These are phyloP conservation scores for Primulina eburnea DNA, from an alignment of 257 asterid species.

Conservation along the genomic window DNA sequence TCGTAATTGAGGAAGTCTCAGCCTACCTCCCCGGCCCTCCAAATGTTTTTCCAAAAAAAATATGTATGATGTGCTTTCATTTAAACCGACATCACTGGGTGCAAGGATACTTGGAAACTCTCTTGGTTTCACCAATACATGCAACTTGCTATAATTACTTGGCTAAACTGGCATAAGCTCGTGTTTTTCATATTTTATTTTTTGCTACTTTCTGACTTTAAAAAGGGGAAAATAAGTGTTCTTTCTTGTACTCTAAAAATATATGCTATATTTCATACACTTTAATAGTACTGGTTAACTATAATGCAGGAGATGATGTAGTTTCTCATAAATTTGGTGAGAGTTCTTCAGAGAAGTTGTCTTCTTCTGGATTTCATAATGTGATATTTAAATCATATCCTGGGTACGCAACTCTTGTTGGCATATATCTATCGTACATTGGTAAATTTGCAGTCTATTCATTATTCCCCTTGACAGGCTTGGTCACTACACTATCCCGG, in stretches of 20 bases:
- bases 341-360: constrained; percentile 53
- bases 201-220: not conserved
- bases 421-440: not conserved
- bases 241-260: not conserved
- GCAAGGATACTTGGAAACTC: not conserved
- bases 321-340: constrained; percentile 66
- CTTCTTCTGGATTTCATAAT: constrained; percentile 56
- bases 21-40: too few relatives aligned
- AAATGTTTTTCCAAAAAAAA: too few relatives aligned
- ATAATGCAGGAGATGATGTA: constrained; percentile 70
- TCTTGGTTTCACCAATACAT: not conserved
- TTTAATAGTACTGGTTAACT: constrained; percentile 19
- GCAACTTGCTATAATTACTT: too few relatives aligned
- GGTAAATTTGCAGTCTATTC: not conserved
- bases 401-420: constrained; percentile 36
- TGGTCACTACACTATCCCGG: constrained; percentile 77
- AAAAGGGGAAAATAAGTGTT: not conserved
- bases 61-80: too few relatives aligned
- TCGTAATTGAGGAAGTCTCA: too few relatives aligned
- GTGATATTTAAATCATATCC: constrained; percentile 59
- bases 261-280: not conserved
- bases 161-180: too few relatives aligned
- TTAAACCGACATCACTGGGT: too few relatives aligned
- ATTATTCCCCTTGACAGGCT: constrained; percentile 44
- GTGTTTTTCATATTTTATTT: too few relatives aligned